Percentiles rank a stretch among this genome's conserved stretches.
Evolutionary conservation across 2,329 filamentous ascomycete genomes (phyloP).

Genomic region (Claviceps lovelessii): DNA sequence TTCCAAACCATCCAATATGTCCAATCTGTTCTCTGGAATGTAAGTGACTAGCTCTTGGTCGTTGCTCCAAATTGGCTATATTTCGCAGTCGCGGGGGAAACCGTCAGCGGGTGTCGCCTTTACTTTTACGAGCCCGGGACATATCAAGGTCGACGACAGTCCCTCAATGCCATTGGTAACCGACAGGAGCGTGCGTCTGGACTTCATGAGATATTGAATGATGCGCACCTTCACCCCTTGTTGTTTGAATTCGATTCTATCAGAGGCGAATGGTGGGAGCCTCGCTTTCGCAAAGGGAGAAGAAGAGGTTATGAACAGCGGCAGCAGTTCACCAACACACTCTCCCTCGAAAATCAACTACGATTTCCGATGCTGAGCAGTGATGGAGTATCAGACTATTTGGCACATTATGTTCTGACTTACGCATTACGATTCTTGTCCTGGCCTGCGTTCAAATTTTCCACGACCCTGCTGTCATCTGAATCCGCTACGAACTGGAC

Average conservation of each 20-base stretch:
- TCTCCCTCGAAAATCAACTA: not conserved
- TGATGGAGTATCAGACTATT: not conserved
- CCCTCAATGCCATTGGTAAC: not conserved
- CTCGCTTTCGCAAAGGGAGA: not conserved
- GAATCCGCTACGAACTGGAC: not conserved
- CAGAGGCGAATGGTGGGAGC: not conserved
- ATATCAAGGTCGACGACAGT: not conserved
- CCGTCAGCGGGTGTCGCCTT: not conserved
- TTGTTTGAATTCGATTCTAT: not conserved
- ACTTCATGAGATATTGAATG: not conserved
- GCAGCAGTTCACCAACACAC: not conserved
- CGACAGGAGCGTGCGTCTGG: not conserved
- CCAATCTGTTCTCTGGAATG: slow-evolving; percentile 49
- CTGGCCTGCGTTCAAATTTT: not conserved
- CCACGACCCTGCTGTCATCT: not conserved
- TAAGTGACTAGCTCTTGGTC: slow-evolving; percentile 26
- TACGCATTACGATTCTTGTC: not conserved
- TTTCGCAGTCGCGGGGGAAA: not conserved
- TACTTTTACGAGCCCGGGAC: not conserved
- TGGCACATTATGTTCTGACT: not conserved
- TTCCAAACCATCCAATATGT: slow-evolving; percentile 28
- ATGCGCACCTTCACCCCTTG: not conserved
- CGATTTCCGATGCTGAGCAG: not conserved
- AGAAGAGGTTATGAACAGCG: not conserved
- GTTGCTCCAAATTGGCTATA: not conserved